Evolutionary conservation across 208 protist species (phyloP), one percentile per base, ranked within the genome.

Genomic region (Naegleria gruberi): DNA sequence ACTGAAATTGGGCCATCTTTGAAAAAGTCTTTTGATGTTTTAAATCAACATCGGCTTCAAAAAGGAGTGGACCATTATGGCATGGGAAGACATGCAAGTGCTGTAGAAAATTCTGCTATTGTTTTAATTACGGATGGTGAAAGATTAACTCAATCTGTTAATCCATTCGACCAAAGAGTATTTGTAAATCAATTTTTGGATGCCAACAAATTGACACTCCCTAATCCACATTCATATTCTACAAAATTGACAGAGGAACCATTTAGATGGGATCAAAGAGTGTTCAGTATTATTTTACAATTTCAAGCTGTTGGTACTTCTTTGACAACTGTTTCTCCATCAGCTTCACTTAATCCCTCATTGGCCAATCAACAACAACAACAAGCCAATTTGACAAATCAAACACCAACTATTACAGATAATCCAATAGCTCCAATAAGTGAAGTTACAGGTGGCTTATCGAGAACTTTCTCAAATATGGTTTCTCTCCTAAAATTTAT

Each of bases 201-300:
- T 77, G 65, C 34, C 0, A 77, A 77, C 30, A 77, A 86, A 26
- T 65, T 88, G 34, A 42, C 45, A 0, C 65, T 88, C 15, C 84
- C 84, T 10, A 88, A 65, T 42, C 34, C 41, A 40, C 45, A 40
- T 43, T 43, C 43, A 23, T 42, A 65, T 40, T 57, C 84, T 0
- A 45, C 84, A 19, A 17, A 77, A 19, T 77, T 89, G 4, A 89
- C 86, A 19, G 26, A 81, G 15, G 86, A 89, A 89, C 51, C 86
- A 17, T 89, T 89, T 46, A 6, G 86, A 77, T 89, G 86, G 86
- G 86, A 89, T 6, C 86, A 89, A 89, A 41, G 86, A 73, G 45
- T 89, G 1, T 89, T 77, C 57, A 65, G 23, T 37, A 37, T 73
- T n/a, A 46, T 46, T 23, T 45, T 89, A 37, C 8, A 65, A 65